These are phyloP conservation scores for Lentinus tigrinus DNA, from an alignment of 768 basidiomycete genomes.

Conservation along the genomic window DNA sequence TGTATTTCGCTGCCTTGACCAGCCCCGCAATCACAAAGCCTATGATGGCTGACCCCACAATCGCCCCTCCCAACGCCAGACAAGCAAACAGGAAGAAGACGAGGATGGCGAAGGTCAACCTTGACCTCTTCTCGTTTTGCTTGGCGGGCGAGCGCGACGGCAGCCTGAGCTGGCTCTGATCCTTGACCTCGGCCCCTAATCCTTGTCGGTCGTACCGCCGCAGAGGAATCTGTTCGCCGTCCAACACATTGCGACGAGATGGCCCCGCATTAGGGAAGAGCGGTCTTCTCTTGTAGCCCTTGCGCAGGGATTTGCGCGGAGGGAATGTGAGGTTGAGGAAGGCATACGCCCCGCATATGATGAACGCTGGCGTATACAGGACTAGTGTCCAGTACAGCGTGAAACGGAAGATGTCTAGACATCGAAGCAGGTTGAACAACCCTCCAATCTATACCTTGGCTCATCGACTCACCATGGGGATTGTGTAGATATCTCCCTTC, in stretches of 20 bases:
- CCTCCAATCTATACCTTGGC: neutral
- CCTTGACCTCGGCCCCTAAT: neutral
- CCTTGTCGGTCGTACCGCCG: conserved; percentile 3
- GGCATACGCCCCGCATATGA: conserved; percentile 40
- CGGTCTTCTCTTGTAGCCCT: conserved; percentile 3
- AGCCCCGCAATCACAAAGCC: conserved; percentile 39
- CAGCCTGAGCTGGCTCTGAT: neutral
- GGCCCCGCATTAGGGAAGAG: neutral
- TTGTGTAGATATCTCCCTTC: conserved; percentile 36
- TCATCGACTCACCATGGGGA: conserved; percentile 28
- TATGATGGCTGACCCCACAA: conserved; percentile 38
- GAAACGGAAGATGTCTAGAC: conserved; percentile 42
- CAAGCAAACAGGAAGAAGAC: conserved; percentile 37
- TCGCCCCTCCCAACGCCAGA: conserved; percentile 36
- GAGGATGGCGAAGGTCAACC: conserved; percentile 39
- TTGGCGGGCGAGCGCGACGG: conserved; percentile 15
- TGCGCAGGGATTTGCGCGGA: conserved; percentile 23
- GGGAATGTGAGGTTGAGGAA: conserved; percentile 42
- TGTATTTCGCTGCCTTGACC: conserved; percentile 37
- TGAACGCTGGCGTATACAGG: conserved; percentile 42
- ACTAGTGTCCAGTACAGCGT: conserved; percentile 50
- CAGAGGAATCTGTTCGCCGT: conserved; percentile 18
- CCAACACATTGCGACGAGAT: conserved; percentile 13
- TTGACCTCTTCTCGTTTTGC: conserved; percentile 36
- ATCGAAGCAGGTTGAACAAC: neutral